Evolutionary conservation across 345 rosid species (phyloP).

Genomic region (Eucalyptus microcorys): DNA sequence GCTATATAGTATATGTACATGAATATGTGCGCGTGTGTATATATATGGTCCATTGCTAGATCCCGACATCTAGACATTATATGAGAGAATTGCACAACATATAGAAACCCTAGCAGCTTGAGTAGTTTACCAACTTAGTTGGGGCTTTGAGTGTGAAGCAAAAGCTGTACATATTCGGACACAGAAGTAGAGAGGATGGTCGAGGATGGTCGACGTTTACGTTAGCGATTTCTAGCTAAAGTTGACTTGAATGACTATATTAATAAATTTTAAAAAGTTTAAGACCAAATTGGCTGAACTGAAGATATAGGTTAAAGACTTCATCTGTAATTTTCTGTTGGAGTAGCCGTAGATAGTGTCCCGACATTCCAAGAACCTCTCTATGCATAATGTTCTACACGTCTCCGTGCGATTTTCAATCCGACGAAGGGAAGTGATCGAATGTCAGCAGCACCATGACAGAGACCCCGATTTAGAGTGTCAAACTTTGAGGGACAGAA

Average conservation of each 20-base stretch:
- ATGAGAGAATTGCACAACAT: background rate
- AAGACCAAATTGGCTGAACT: background rate
- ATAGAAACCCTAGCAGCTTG: background rate
- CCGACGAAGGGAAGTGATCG: background rate
- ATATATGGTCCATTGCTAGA: background rate
- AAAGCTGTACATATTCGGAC: background rate
- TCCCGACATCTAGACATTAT: background rate
- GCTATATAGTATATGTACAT: too few relatives aligned
- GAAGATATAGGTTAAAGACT: background rate
- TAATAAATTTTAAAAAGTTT: background rate
- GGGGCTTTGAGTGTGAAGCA: background rate
- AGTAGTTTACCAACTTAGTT: background rate
- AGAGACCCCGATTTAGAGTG: background rate
- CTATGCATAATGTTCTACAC: background rate
- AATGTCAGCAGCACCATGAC: background rate
- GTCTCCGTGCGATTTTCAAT: background rate
- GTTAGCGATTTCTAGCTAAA: background rate
- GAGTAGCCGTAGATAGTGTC: background rate
- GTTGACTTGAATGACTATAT: background rate
- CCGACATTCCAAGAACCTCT: background rate
- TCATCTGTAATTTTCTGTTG: background rate
- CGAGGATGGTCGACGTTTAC: background rate
- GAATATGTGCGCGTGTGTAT: background rate
- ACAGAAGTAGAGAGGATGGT: background rate
- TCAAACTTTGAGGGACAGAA: background rate